phyloP scores from a whole-genome alignment of 352 stramenopile genomes.

The Pythium phragmiticola region DNA sequence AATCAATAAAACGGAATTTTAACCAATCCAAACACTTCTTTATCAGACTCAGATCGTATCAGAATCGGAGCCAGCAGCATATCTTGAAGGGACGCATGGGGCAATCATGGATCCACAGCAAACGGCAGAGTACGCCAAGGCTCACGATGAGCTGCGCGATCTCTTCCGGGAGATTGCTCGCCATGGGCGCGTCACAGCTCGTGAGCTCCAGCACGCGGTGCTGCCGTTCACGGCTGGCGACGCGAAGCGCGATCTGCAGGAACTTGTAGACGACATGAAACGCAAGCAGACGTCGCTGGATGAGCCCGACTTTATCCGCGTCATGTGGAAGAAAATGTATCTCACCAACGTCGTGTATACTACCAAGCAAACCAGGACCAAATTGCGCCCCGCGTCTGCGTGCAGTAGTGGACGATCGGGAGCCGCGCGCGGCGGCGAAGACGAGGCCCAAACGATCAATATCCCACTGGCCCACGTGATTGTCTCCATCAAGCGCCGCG shows the following conservation, averaged over 20 bases:
- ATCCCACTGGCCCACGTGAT: constrained; percentile 68
- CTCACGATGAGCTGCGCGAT: constrained; percentile 54
- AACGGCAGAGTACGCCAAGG: constrained; percentile 38
- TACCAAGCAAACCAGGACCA: constrained; percentile 6
- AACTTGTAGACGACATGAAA: constrained; percentile 54
- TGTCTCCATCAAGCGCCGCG: constrained; percentile 64
- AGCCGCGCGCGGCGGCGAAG: not conserved
- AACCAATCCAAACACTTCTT: constrained; percentile 26
- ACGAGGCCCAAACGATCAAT: constrained; percentile 31
- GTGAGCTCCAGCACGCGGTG: constrained; percentile 46
- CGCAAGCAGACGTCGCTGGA: constrained; percentile 41
- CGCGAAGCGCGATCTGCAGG: constrained; percentile 46
- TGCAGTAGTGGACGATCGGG: not conserved
- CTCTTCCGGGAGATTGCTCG: constrained; percentile 56
- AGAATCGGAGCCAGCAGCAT: constrained; percentile 3
- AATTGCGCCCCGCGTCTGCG: not conserved
- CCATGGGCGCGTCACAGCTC: constrained; percentile 42
- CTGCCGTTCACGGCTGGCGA: constrained; percentile 63
- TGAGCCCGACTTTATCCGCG: constrained; percentile 59
- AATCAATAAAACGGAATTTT: constrained; percentile 34
- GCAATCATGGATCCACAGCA: constrained; percentile 46
- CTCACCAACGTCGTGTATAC: constrained; percentile 42
- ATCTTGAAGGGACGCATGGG: constrained; percentile 9
- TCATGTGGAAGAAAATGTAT: constrained; percentile 72
- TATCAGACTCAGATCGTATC: constrained; percentile 13